Evolutionary conservation across 2,329 filamentous ascomycete species (phyloP).

Genomic region (Thielaviopsis ethacetica): DNA sequence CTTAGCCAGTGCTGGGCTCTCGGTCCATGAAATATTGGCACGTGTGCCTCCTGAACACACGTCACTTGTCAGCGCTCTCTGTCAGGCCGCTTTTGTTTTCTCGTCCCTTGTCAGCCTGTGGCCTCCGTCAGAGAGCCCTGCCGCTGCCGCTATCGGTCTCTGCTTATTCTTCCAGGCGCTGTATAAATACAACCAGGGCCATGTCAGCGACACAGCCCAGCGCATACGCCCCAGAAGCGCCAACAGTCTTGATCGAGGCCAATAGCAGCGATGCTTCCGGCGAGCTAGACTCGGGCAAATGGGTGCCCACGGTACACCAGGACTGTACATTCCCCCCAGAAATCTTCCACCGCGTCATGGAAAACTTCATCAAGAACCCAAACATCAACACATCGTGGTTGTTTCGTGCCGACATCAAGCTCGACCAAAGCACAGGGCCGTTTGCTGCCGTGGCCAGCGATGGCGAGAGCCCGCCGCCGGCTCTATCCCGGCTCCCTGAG

Average conservation of each 20-base stretch:
- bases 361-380: slow-evolving; percentile 61
- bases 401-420: slow-evolving; percentile 59
- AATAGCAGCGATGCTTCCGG: neutral
- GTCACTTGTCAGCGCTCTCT: neutral
- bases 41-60: neutral
- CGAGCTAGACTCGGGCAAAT: slow-evolving; percentile 17
- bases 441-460: neutral
- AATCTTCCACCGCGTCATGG: slow-evolving; percentile 50
- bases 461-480: neutral
- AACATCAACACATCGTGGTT: slow-evolving; percentile 66
- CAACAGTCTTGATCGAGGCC: neutral
- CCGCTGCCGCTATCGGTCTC: neutral
- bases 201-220: neutral
- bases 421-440: slow-evolving; percentile 25
- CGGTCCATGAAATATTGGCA: neutral
- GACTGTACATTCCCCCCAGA: slow-evolving; percentile 45
- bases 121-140: neutral
- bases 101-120: neutral
- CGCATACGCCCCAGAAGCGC: neutral
- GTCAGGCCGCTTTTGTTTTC: neutral
- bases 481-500: slow-evolving; percentile 4
- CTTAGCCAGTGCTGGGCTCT: neutral
- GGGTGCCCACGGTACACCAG: slow-evolving; percentile 39
- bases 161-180: neutral
- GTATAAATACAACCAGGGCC: neutral